A percentile compares a stretch with the other conserved stretches of the same genome.
Conservation (phyloP, 2,329 filamentous ascomycete genomes). For the Cercospora zeae-maydis region DNA sequence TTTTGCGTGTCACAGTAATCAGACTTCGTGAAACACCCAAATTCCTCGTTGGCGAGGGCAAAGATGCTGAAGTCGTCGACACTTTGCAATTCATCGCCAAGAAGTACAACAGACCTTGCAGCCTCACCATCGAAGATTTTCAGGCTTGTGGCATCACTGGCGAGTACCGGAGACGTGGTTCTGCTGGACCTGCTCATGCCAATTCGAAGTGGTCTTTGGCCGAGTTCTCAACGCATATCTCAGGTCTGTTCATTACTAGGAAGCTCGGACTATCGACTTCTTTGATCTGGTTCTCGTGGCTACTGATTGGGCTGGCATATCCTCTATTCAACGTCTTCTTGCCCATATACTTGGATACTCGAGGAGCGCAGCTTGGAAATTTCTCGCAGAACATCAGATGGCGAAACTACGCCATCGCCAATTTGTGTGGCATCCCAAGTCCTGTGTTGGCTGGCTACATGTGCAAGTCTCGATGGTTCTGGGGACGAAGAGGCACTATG, state of each 20-base stretch:
- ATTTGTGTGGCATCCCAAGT: conserved; percentile 63
- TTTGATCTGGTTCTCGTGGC: conserved; percentile 67
- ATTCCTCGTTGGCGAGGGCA: conserved; percentile 53
- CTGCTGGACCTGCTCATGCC: conserved; percentile 28
- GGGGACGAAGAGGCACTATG: conserved; percentile 59
- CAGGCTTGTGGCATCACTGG: conserved; percentile 44
- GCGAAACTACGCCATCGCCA: conserved; percentile 70
- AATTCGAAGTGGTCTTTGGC: conserved; percentile 37
- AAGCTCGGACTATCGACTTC: conserved; percentile 59
- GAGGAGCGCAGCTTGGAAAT: conserved; percentile 56
- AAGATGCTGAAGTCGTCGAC: conserved; percentile 50
- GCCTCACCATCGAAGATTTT: conserved; percentile 50
- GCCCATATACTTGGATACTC: conserved; percentile 58
- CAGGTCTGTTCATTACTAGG: conserved; percentile 61
- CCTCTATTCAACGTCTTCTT: conserved; percentile 74
- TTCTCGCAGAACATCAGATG: conserved; percentile 57
- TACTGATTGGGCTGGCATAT: conserved; percentile 51
- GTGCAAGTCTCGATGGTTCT: conserved; percentile 53
- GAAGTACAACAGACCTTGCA: conserved; percentile 53
- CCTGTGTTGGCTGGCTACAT: conserved; percentile 67
- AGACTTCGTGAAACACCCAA: conserved; percentile 56
- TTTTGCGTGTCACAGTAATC: conserved; percentile 54
- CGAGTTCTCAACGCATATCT: conserved; percentile 53
- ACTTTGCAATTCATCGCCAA: conserved; percentile 50
- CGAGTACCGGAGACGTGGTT: conserved; percentile 21